A percentile compares a stretch with the other conserved stretches of the same genome.
Conservation (phyloP, 176 grass and related monocot genomes). For the sorghum (Sorghum bicolor) region DNA sequence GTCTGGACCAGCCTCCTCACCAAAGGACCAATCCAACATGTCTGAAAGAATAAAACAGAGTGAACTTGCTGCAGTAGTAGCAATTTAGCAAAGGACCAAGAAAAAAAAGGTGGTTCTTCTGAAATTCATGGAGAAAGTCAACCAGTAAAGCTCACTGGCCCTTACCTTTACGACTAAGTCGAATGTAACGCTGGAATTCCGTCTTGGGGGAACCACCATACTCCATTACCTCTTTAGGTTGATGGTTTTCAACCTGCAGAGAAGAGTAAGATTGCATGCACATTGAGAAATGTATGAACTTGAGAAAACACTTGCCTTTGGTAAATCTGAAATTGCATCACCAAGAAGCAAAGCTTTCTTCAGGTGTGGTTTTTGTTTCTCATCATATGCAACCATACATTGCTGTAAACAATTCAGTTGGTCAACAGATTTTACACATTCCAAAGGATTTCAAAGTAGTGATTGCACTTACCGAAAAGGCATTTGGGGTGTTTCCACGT, state of each 20-base stretch:
- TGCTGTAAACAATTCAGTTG: constrained; percentile 37
- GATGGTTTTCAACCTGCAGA: constrained; percentile 62
- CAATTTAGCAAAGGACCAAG: too few relatives aligned
- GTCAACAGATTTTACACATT: neutral
- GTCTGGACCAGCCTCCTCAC: neutral
- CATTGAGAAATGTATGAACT: neutral
- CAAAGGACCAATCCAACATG: constrained; percentile 48
- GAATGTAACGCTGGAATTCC: constrained; percentile 73
- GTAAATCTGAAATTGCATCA: constrained; percentile 85
- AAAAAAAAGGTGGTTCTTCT: too few relatives aligned
- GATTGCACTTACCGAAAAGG: constrained; percentile 54
- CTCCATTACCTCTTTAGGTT: constrained; percentile 49
- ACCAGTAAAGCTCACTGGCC: too few relatives aligned
- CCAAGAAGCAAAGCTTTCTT: constrained; percentile 55
- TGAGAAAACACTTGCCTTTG: constrained; percentile 29
- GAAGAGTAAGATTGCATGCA: neutral
- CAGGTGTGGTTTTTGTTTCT: constrained; percentile 42
- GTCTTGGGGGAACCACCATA: constrained; percentile 38
- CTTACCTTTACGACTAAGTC: constrained; percentile 50
- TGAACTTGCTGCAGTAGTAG: too few relatives aligned
- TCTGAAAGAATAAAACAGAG: constrained; percentile 24
- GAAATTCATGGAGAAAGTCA: too few relatives aligned
- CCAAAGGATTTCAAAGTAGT: neutral
- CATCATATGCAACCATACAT: constrained; percentile 80
- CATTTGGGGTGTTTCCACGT: constrained; percentile 54